A percentile compares a stretch with the other conserved stretches of the same genome.
Conservation (phyloP, 345 rosid species). For the Cardamine resedifolia region DNA sequence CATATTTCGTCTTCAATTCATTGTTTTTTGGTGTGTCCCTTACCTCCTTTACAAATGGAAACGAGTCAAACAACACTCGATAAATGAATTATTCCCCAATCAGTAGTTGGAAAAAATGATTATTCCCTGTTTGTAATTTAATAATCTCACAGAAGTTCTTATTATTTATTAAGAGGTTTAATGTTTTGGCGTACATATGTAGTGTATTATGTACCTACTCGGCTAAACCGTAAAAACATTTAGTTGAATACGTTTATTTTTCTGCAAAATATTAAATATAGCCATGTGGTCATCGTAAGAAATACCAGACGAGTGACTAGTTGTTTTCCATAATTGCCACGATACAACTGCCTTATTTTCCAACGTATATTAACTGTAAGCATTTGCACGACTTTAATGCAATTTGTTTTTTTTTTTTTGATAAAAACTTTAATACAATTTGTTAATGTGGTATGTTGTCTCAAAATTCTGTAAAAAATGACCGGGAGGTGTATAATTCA, state of each 20-base stretch:
- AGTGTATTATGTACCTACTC: slow-evolving; percentile 3
- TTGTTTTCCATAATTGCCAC: slow-evolving; percentile 14
- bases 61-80: not conserved
- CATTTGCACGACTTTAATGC: not conserved
- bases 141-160: not conserved
- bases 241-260: not conserved
- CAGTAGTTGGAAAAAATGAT: not conserved
- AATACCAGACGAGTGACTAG: slow-evolving; percentile 15
- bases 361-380: slow-evolving; percentile 12
- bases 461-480: not conserved
- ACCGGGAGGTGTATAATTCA: not conserved
- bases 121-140: not conserved
- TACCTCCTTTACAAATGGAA: not conserved
- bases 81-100: not conserved
- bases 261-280: not conserved
- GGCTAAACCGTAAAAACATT: not conserved
- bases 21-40: not conserved
- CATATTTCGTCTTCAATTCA: not conserved
- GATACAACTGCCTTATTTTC: slow-evolving; percentile 9
- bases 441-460: not conserved
- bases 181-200: not conserved
- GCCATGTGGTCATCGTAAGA: slow-evolving; percentile 25
- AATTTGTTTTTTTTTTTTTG: too few relatives aligned
- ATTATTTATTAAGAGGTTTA: not conserved
- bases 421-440: too few relatives aligned